A percentile compares a stretch with the other conserved stretches of the same genome.
Evolutionary conservation across 208 protist genomes (phyloP).

Genomic region (Trypanosoma mega): DNA sequence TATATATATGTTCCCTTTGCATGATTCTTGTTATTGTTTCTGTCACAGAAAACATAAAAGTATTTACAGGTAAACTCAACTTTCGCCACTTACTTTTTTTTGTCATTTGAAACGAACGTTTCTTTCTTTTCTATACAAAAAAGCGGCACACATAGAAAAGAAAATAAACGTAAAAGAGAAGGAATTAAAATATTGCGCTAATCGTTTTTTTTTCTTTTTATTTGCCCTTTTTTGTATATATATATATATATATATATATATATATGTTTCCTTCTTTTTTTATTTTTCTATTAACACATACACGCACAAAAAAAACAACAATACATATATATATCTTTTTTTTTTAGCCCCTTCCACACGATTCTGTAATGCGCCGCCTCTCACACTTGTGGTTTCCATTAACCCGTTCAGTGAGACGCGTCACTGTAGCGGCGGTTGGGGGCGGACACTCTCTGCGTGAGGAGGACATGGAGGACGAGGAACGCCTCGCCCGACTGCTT

Average conservation of each 20-base stretch:
- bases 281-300: too few relatives aligned
- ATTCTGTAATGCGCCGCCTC: too few relatives aligned
- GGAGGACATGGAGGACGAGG: conserved; percentile 34
- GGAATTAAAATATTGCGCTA: neutral
- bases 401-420: neutral
- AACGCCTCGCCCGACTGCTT: conserved; percentile 34
- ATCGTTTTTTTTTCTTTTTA: neutral
- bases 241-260: neutral
- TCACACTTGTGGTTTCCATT: too few relatives aligned
- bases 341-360: too few relatives aligned
- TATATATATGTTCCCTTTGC: neutral
- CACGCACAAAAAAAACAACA: too few relatives aligned
- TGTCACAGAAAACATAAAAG: too few relatives aligned
- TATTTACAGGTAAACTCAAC: too few relatives aligned
- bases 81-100: too few relatives aligned
- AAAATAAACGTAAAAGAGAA: neutral
- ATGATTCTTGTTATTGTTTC: neutral
- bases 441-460: neutral
- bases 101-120: too few relatives aligned
- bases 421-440: neutral
- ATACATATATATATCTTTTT: too few relatives aligned
- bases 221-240: neutral
- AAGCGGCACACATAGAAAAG: too few relatives aligned
- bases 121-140: too few relatives aligned
- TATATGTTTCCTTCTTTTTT: neutral